Percentiles rank a stretch among this genome's conserved stretches.
These are phyloP conservation scores for Paraphaeosphaeria minitans DNA, from an alignment of 2,329 filamentous ascomycete species.

Conservation along the genomic window DNA sequence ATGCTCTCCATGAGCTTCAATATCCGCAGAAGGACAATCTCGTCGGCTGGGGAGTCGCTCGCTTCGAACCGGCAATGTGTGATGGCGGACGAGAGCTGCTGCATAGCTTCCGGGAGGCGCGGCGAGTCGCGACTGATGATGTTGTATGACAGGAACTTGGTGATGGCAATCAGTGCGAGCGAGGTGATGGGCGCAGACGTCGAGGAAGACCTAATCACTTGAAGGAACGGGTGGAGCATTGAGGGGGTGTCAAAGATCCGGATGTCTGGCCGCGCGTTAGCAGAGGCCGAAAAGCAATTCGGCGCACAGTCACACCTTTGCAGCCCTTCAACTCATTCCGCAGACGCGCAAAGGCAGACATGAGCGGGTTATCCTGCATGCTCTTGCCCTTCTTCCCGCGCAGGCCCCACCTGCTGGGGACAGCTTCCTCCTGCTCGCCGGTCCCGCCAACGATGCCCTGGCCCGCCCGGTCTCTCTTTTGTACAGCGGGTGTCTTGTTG, in stretches of 20 bases:
- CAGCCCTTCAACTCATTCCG: conserved; percentile 85
- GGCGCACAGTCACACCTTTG: conserved; percentile 62
- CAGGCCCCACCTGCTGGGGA: conserved; percentile 88
- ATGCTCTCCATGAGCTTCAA: conserved; percentile 98
- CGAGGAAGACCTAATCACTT: conserved; percentile 94
- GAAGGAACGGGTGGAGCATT: conserved; percentile 89
- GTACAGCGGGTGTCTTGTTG: conserved; percentile 49
- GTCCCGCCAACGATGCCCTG: conserved; percentile 40
- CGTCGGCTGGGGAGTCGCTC: conserved; percentile 91
- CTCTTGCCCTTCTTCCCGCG: conserved; percentile 95
- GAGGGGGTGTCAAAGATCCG: conserved; percentile 85
- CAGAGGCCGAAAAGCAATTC: conserved; percentile 11
- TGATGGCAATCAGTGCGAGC: conserved; percentile 87
- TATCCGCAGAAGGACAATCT: conserved; percentile 93
- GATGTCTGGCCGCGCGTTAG: conserved; percentile 67
- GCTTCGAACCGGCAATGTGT: conserved; percentile 98
- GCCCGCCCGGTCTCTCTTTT: conserved; percentile 42
- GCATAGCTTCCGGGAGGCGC: conserved; percentile 90
- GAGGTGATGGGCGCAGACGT: conserved; percentile 97
- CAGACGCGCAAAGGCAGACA: conserved; percentile 90
- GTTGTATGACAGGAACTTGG: conserved; percentile 95
- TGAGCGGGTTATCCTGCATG: conserved; percentile 95
- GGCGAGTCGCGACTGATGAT: conserved; percentile 84
- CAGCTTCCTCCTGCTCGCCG: conserved; percentile 57
- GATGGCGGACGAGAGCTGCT: conserved; percentile 89